phyloP scores from a whole-genome alignment of 106 monocot species.

The Posidonia australis region DNA sequence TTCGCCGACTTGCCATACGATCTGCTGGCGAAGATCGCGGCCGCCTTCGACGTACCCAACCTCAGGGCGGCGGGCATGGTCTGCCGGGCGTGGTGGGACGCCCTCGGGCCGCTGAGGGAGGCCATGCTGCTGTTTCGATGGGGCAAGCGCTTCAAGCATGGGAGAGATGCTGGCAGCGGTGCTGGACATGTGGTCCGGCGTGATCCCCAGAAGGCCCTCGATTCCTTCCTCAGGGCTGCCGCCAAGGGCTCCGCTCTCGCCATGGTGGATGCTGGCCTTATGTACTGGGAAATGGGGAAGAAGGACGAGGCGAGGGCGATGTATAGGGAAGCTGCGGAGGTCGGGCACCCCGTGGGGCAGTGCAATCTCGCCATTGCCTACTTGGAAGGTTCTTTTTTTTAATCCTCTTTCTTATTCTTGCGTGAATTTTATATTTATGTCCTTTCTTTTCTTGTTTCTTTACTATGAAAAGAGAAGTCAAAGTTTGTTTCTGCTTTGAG shows the following conservation, averaged over 20 bases:
- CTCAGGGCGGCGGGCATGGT: conserved; percentile 32
- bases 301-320: conserved; percentile 37
- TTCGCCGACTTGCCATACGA: conserved; percentile 40
- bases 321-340: conserved; percentile 51
- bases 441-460: too few relatives aligned
- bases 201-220: conserved; percentile 30
- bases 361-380: conserved; percentile 53
- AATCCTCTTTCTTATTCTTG: background rate
- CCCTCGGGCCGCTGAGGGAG: conserved; percentile 46
- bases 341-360: conserved; percentile 37
- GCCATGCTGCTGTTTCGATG: conserved; percentile 41
- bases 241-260: conserved; percentile 39
- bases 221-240: conserved; percentile 38
- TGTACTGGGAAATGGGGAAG: conserved; percentile 63
- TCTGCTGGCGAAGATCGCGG: conserved; percentile 24
- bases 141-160: conserved; percentile 54
- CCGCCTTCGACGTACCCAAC: conserved; percentile 33
- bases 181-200: background rate
- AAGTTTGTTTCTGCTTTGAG: too few relatives aligned
- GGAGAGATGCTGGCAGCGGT: conserved; percentile 2
- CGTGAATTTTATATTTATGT: too few relatives aligned
- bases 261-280: conserved; percentile 68
- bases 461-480: too few relatives aligned
- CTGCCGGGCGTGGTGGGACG: conserved; percentile 41
- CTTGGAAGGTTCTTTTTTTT: conserved; percentile 37